phyloP scores from a whole-genome alignment of 169 alveolate genomes.

The Cryptosporidium meleagridis region DNA sequence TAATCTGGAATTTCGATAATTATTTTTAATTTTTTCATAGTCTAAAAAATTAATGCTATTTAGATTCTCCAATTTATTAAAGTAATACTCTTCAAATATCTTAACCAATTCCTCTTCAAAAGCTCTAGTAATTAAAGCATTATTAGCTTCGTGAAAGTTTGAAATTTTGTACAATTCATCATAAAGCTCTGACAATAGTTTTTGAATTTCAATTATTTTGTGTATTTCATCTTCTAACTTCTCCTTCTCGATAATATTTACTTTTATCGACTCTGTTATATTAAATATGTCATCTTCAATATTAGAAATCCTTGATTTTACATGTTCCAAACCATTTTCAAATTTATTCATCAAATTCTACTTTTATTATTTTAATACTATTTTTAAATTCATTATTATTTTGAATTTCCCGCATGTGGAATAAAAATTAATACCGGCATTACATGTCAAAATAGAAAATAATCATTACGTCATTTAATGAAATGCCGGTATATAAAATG shows the following conservation, averaged over 20 bases:
- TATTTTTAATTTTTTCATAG: neutral
- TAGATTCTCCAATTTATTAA: neutral
- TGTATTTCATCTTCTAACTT: neutral
- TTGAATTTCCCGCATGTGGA: constrained; percentile 13
- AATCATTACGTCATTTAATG: constrained; percentile 31
- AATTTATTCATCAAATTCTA: constrained; percentile 19
- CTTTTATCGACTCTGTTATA: neutral
- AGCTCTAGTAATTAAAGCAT: neutral
- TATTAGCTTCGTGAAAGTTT: constrained; percentile 10
- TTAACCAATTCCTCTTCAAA: constrained; percentile 1
- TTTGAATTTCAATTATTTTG: neutral
- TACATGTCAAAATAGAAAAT: constrained; percentile 29
- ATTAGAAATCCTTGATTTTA: constrained; percentile 9
- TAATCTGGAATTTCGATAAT: neutral
- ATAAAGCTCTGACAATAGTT: neutral
- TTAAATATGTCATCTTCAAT: constrained; percentile 30
- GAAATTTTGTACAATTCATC: constrained; percentile 13
- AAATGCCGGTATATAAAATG: constrained; percentile 6
- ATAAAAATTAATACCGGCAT: constrained; percentile 26
- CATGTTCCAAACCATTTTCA: constrained; percentile 35
- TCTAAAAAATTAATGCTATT: neutral
- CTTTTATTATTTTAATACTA: neutral
- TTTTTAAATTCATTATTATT: neutral
- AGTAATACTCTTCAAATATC: neutral
- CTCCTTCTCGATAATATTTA: neutral